Evolutionary conservation across 805 yeast species (phyloP).

Genomic region (Yamadazyma laniorum): DNA sequence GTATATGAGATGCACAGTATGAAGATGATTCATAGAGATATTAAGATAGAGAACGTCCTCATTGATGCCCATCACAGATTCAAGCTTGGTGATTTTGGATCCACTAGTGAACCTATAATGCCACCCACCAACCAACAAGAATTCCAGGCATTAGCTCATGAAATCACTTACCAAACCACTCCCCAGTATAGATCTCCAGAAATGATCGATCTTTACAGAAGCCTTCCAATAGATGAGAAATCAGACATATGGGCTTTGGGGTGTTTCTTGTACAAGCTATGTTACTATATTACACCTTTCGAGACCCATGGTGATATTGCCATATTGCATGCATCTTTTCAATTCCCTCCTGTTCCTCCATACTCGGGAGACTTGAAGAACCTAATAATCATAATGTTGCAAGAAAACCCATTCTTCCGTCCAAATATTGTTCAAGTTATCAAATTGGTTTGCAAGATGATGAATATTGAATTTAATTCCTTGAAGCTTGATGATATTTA

Average conservation of each 20-base stretch:
- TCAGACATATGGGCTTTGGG: slow-evolving; percentile 98
- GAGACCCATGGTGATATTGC: slow-evolving; percentile 87
- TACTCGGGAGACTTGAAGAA: slow-evolving; percentile 72
- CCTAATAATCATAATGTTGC: slow-evolving; percentile 73
- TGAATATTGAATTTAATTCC: slow-evolving; percentile 30
- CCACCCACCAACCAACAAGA: slow-evolving; percentile 77
- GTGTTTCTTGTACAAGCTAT: slow-evolving; percentile 81
- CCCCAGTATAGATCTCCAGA: slow-evolving; percentile 96
- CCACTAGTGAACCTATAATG: slow-evolving; percentile 64
- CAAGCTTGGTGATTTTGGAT: slow-evolving; percentile 92
- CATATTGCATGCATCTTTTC: slow-evolving; percentile 78
- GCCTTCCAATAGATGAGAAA: slow-evolving; percentile 84
- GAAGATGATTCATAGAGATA: slow-evolving; percentile 84
- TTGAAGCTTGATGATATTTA: slow-evolving; percentile 44
- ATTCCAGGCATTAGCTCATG: slow-evolving; percentile 75
- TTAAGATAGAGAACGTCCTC: slow-evolving; percentile 91
- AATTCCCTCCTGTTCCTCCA: slow-evolving; percentile 66
- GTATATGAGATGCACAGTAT: slow-evolving; percentile 81
- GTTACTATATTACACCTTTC: slow-evolving; percentile 93
- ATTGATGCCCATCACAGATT: slow-evolving; percentile 68
- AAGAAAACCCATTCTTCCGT: slow-evolving; percentile 76
- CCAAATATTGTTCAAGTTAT: slow-evolving; percentile 87
- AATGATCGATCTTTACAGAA: slow-evolving; percentile 85
- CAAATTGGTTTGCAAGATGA: slow-evolving; percentile 56
- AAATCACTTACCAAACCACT: slow-evolving; percentile 86